A percentile compares a stretch with the other conserved stretches of the same genome.
These are phyloP conservation scores for Exobasidium rhododendri DNA, from an alignment of 1,284 basidiomycete genomes.

Conservation along the genomic window DNA sequence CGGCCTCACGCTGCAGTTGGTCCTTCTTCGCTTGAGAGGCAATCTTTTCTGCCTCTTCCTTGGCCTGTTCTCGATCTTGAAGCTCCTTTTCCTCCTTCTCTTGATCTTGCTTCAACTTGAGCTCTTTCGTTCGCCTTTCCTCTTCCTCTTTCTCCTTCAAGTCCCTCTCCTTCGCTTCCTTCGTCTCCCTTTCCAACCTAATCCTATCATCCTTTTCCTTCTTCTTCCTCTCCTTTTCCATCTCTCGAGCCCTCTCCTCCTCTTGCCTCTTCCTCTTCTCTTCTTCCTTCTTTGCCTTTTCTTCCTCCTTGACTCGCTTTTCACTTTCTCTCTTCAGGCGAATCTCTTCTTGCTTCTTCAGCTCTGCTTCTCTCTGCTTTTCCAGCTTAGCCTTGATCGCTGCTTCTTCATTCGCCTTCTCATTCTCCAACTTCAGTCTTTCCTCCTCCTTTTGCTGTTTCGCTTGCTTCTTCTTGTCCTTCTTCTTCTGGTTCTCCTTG, in stretches of 20 bases:
- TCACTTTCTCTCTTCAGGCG: constrained; percentile 60
- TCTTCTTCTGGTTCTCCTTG: constrained; percentile 96
- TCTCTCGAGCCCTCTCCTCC: constrained; percentile 58
- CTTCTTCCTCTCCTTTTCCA: constrained; percentile 62
- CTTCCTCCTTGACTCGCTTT: constrained; percentile 66
- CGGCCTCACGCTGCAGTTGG: constrained; percentile 59
- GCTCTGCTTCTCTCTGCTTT: constrained; percentile 61
- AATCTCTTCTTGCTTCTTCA: constrained; percentile 67
- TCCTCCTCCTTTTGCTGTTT: constrained; percentile 83
- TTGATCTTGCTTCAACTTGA: constrained; percentile 25
- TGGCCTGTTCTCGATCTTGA: constrained; percentile 62
- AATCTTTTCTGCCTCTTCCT: constrained; percentile 60
- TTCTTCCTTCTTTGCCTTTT: constrained; percentile 61
- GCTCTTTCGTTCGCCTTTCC: constrained; percentile 12
- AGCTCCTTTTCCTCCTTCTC: constrained; percentile 58
- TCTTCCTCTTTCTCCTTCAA: constrained; percentile 39
- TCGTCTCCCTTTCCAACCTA: constrained; percentile 57
- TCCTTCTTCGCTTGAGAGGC: constrained; percentile 59
- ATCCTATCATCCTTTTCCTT: constrained; percentile 69
- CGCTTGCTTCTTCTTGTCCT: constrained; percentile 89
- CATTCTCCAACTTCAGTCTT: constrained; percentile 74
- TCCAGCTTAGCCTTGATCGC: constrained; percentile 66
- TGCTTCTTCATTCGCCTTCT: constrained; percentile 53
- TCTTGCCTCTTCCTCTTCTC: constrained; percentile 59
- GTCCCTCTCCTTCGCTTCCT: constrained; percentile 56